Evolutionary conservation across 192 early-diverging fungal species (phyloP).

Genomic region (Coemansia reversa): DNA sequence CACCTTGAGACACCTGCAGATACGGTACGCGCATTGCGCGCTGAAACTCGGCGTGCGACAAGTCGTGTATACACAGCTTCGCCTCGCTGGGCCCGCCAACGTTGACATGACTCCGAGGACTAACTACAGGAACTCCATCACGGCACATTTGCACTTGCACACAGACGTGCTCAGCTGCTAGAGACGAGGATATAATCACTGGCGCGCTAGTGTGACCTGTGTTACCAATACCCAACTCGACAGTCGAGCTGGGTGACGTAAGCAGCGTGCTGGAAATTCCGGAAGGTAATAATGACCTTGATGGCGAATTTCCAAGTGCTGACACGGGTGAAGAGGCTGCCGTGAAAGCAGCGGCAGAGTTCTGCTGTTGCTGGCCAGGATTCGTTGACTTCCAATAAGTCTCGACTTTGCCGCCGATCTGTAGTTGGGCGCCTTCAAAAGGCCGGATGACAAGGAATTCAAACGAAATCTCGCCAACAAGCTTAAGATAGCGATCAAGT

Average conservation of each 20-base stretch:
- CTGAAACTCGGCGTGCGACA: constrained; percentile 55
- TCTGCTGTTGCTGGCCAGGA: constrained; percentile 48
- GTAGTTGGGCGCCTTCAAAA: constrained; percentile 82
- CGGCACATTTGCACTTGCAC: constrained; percentile 86
- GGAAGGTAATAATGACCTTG: constrained; percentile 12
- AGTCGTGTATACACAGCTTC: constrained; percentile 37
- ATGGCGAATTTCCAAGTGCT: constrained; percentile 18
- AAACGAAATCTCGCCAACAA: constrained; percentile 88
- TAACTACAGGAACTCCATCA: constrained; percentile 86
- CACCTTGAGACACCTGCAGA: too few species aligned
- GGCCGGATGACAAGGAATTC: constrained; percentile 81
- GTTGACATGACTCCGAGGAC: constrained; percentile 55
- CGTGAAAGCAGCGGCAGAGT: neutral
- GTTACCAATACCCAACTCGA: constrained; percentile 22
- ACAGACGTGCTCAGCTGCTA: constrained; percentile 91
- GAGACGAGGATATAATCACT: constrained; percentile 45
- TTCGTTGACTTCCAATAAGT: constrained; percentile 99
- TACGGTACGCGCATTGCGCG: constrained; percentile 8
- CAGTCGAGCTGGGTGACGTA: constrained; percentile 36
- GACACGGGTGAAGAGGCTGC: neutral
- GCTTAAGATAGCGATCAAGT: constrained; percentile 86
- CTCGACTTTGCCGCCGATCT: constrained; percentile 94
- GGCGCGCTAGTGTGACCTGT: constrained; percentile 20
- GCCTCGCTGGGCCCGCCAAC: constrained; percentile 33
- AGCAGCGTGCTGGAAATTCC: constrained; percentile 28